A percentile compares a stretch with the other conserved stretches of the same genome.
Evolutionary conservation across 2,329 filamentous ascomycete species (phyloP).

Genomic region (Verticillium klebahnii): DNA sequence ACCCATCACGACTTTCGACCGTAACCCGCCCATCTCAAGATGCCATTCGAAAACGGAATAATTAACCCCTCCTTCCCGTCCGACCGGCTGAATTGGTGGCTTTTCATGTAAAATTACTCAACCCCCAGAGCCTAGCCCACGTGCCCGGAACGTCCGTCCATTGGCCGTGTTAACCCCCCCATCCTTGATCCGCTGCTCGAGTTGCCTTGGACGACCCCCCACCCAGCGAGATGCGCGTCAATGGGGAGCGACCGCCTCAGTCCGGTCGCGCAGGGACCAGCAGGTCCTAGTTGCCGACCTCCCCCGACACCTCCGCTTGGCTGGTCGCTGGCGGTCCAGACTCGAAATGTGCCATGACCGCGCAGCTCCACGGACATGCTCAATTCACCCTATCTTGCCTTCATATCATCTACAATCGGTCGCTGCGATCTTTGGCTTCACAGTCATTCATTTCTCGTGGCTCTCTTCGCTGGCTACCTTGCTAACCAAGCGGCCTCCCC

Average conservation of each 20-base stretch:
- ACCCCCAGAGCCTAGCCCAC: background rate
- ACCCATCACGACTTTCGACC: background rate
- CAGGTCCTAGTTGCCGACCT: background rate
- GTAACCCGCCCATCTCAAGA: background rate
- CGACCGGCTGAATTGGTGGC: background rate
- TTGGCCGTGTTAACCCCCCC: background rate
- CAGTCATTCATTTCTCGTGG: background rate
- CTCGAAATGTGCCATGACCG: background rate
- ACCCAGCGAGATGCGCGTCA: background rate
- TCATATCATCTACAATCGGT: no score
- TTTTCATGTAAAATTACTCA: background rate
- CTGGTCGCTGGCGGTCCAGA: background rate
- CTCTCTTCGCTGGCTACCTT: conserved; percentile 7
- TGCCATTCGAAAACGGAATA: background rate
- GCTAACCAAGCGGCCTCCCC: conserved; percentile 6
- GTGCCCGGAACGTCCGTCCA: background rate
- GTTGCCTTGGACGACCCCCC: background rate
- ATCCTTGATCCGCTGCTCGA: background rate
- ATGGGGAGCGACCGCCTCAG: background rate
- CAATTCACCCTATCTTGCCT: background rate
- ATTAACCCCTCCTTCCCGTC: background rate
- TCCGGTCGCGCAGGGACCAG: background rate
- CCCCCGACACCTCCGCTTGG: background rate
- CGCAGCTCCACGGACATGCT: background rate
- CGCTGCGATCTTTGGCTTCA: background rate